A percentile compares a stretch with the other conserved stretches of the same genome.
Conservation (phyloP, 129 eudicot genomes). For the Gnaphalium uliginosum region DNA sequence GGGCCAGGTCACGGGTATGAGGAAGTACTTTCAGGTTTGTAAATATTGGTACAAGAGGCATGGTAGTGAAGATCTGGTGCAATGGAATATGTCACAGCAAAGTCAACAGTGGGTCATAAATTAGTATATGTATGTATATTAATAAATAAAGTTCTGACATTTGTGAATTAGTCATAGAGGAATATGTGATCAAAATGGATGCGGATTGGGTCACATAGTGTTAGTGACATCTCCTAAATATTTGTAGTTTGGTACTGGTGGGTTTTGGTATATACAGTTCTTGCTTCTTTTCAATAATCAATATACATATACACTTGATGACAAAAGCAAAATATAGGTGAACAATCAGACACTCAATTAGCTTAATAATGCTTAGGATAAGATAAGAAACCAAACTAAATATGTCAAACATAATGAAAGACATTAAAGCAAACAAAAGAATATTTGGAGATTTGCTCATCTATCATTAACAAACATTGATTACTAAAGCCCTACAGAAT, state of each 20-base stretch:
- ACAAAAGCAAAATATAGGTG: neutral
- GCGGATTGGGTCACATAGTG: too few relatives aligned
- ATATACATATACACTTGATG: neutral
- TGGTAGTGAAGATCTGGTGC: neutral
- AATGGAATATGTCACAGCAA: neutral
- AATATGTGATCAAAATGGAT: too few relatives aligned
- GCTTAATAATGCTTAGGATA: neutral
- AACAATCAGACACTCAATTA: slow-evolving; percentile 13
- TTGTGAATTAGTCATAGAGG: too few relatives aligned
- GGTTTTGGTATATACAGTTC: too few relatives aligned
- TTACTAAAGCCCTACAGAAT: neutral
- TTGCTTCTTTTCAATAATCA: too few relatives aligned
- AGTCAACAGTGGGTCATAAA: neutral
- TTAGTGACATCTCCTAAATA: too few relatives aligned
- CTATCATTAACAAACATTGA: neutral
- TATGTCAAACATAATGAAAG: slow-evolving; percentile 12
- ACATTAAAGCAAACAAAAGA: slow-evolving; percentile 1
- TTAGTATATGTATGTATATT: too few relatives aligned
- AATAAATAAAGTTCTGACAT: too few relatives aligned
- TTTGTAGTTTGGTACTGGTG: too few relatives aligned
- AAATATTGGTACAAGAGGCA: neutral
- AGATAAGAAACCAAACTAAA: neutral
- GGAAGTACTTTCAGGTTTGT: neutral
- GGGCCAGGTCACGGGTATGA: neutral
- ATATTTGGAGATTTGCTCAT: slow-evolving; percentile 1